A percentile compares a stretch with the other conserved stretches of the same genome.
phyloP scores from a whole-genome alignment of 129 eudicot species.

The Tagetes patula region DNA sequence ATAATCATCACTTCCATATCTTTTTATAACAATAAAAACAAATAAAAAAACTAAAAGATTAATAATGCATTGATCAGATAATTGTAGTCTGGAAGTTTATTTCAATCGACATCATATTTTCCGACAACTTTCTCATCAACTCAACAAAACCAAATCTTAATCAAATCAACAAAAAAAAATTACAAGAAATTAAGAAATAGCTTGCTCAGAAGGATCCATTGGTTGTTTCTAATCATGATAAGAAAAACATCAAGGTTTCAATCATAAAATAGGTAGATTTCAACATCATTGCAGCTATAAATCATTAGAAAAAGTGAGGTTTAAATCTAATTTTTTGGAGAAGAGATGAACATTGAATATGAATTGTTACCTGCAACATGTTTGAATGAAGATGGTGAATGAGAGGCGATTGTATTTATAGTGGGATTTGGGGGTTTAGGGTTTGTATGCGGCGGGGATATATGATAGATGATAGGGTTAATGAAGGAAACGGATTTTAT shows the following conservation, averaged over 20 bases:
- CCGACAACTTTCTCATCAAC: constrained; percentile 50
- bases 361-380: not conserved
- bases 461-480: constrained; percentile 1
- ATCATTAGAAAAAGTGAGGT: not conserved
- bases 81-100: constrained; percentile 64
- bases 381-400: not conserved
- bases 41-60: not conserved
- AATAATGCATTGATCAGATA: constrained; percentile 46
- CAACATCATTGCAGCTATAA: constrained; percentile 51
- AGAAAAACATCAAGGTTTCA: constrained; percentile 19
- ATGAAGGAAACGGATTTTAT: not conserved
- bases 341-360: not conserved
- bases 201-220: constrained; percentile 82
- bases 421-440: constrained; percentile 32
- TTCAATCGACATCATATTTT: constrained; percentile 46
- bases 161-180: not conserved
- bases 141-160: constrained; percentile 20
- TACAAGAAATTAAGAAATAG: not conserved
- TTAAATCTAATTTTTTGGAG: not conserved
- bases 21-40: no score
- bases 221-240: constrained; percentile 44
- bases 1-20: constrained; percentile 37
- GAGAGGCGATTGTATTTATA: constrained; percentile 12
- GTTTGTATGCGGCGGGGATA: constrained; percentile 25
- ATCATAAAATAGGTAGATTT: constrained; percentile 76